phyloP scores from a whole-genome alignment of 768 basidiomycete species.

The Pisolithus tinctorius region DNA sequence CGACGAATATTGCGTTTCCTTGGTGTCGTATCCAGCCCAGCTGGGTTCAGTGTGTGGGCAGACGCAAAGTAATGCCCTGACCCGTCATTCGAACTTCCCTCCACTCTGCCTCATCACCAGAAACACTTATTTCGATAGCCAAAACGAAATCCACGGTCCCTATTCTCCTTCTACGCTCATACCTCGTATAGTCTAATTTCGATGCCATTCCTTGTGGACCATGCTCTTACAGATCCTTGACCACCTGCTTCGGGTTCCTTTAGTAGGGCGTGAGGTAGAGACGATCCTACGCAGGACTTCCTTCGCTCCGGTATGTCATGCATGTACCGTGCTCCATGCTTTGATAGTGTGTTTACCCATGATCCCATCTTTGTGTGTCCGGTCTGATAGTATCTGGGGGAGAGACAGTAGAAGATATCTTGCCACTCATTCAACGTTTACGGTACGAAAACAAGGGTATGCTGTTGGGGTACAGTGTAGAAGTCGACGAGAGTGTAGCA shows the following conservation, averaged over 20 bases:
- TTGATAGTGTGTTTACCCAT: not conserved
- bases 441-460: slow-evolving; percentile 66
- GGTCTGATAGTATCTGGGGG: slow-evolving; percentile 78
- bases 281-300: slow-evolving; percentile 71
- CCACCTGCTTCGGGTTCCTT: slow-evolving; percentile 41
- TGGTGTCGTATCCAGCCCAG: slow-evolving; percentile 12
- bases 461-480: slow-evolving; percentile 80
- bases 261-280: slow-evolving; percentile 57
- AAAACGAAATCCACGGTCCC: slow-evolving; percentile 20
- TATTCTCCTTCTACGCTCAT: slow-evolving; percentile 53
- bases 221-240: slow-evolving; percentile 60
- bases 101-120: not conserved
- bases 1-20: slow-evolving; percentile 11
- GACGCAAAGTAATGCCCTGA: slow-evolving; percentile 20
- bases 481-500: slow-evolving; percentile 62
- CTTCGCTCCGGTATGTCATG: slow-evolving; percentile 58
- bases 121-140: not conserved
- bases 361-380: not conserved
- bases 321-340: not conserved
- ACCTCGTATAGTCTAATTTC: slow-evolving; percentile 80
- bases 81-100: slow-evolving; percentile 12
- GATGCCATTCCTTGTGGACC: slow-evolving; percentile 67
- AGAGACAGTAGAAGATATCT: slow-evolving; percentile 66
- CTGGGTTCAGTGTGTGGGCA: slow-evolving; percentile 12
- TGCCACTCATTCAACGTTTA: slow-evolving; percentile 57